Evolutionary conservation across 176 grass and related monocot genomes (phyloP), one percentile per base, ranked within the genome.

Genomic region (Carex cristatella): DNA sequence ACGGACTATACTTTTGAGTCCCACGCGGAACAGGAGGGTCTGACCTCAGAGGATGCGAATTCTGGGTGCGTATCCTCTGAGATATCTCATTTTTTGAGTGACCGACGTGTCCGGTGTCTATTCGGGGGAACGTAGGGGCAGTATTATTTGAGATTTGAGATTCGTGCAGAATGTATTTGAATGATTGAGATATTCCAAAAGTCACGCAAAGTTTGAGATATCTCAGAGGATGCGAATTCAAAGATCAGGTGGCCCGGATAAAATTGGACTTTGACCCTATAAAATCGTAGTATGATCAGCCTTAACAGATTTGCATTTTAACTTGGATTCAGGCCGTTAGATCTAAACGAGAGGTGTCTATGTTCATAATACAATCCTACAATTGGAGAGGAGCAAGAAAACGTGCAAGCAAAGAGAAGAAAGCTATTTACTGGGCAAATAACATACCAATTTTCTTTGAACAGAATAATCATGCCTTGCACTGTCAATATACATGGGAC

Each of bases 401-500:
- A 68, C 65, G 13, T 67, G 30, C 10, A 32, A 72, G 19, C 8
- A 51, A 10, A 51, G 19, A 75, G 69, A 23, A 72, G 0, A 73
- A 6, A 72, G 7, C 42, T 28, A 54, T 75, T 51, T 12, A 53
- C 70, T 12, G 42, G 18, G 42, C 70, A 74, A 74, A 71, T 10
- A 35, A 32, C 28, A 57, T 18, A 78, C 2, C 44, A 78, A 56
- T 31, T 79, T 79, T 28, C 30, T 79, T 79, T 79, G 13, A 79
- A 79, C 74, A 33, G 28, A 51, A 79, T 79, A 76, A 55, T 58
- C 35, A 79, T 58, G 49, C 28, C 49, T 79, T 79, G 53, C 53
- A 79, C 49, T 79, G 74, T 79, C 30, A 79, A 79, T 79, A 81
- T 63, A 81, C 79, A 81, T 48, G 32, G 19, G 56, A 64, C 58